Evolutionary conservation across 768 basidiomycete genomes (phyloP).

Genomic region (Lyophyllum atratum): DNA sequence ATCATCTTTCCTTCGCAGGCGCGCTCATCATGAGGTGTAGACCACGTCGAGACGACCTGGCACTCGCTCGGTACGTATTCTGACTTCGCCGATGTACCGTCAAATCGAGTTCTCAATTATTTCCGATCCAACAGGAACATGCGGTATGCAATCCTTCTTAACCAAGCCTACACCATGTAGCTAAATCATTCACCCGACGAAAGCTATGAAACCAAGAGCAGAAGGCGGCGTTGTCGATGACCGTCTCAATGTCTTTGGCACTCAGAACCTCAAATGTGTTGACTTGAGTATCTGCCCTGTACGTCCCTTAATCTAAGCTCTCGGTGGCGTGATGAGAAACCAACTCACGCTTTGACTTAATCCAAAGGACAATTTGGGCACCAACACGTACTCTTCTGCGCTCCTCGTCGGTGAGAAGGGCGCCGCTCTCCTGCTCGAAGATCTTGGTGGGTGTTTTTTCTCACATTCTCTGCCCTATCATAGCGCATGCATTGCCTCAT

Average conservation of each 20-base stretch:
- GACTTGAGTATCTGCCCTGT: slow-evolving; percentile 76
- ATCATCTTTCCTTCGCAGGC: background rate
- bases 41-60: slow-evolving; percentile 80
- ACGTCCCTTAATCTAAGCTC: slow-evolving; percentile 20
- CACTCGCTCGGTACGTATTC: slow-evolving; percentile 57
- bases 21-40: slow-evolving; percentile 25
- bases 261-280: slow-evolving; percentile 65
- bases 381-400: slow-evolving; percentile 74
- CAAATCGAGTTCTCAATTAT: background rate
- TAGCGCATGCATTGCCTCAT: too few species aligned
- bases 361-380: slow-evolving; percentile 65
- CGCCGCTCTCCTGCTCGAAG: slow-evolving; percentile 59
- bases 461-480: background rate
- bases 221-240: slow-evolving; percentile 68
- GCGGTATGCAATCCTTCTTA: slow-evolving; percentile 32
- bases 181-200: background rate
- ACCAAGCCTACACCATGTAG: background rate
- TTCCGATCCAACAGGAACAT: slow-evolving; percentile 33
- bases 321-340: background rate
- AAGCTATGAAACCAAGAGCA: slow-evolving; percentile 68
- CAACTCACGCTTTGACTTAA: slow-evolving; percentile 6
- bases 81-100: background rate
- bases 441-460: slow-evolving; percentile 48
- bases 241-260: slow-evolving; percentile 65
- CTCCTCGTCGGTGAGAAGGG: slow-evolving; percentile 73